A percentile compares a stretch with the other conserved stretches of the same genome.
phyloP scores from a whole-genome alignment of 2,329 filamentous ascomycete species.

The Penicillium sp. region DNA sequence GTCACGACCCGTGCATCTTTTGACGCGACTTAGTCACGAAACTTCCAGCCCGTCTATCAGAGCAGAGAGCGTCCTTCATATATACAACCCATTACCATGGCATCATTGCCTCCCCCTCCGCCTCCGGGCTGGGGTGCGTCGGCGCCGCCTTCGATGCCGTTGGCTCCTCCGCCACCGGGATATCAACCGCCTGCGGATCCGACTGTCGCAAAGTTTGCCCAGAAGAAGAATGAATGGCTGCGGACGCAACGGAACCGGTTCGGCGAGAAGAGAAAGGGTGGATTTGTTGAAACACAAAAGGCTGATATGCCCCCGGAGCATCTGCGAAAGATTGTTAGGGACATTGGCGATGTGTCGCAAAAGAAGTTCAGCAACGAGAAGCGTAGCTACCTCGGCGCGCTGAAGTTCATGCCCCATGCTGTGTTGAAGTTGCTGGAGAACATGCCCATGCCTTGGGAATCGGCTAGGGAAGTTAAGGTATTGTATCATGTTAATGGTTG shows the following conservation, averaged over 20 bases:
- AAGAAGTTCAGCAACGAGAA: constrained; percentile 99
- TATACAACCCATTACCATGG: constrained; percentile 47
- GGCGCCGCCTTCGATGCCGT: constrained; percentile 45
- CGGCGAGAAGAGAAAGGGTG: constrained; percentile 90
- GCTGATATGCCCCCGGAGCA: constrained; percentile 98
- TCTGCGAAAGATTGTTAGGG: constrained; percentile 92
- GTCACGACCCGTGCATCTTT: too few species aligned
- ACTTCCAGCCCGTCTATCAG: constrained; percentile 17
- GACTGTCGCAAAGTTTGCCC: constrained; percentile 84
- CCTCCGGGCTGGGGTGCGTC: constrained; percentile 59
- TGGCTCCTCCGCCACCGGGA: constrained; percentile 72
- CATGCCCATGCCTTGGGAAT: constrained; percentile 99
- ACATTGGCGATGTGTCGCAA: constrained; percentile 97
- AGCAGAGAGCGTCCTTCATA: too few species aligned
- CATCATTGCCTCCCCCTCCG: constrained; percentile 56
- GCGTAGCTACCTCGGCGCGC: constrained; percentile 86
- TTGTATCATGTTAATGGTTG: constrained; percentile 98
- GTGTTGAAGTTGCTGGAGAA: constrained; percentile 96
- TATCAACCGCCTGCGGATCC: constrained; percentile 73
- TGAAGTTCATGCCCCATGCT: constrained; percentile 99
- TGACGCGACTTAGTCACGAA: constrained; percentile 32
- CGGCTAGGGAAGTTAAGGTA: constrained; percentile 89
- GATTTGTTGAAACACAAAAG: constrained; percentile 96
- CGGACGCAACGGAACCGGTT: constrained; percentile 84
- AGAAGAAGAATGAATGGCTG: constrained; percentile 99